Base-by-base conservation (phyloP, 1,284 basidiomycete genomes). In the Austropuccinia psidii region DNA sequence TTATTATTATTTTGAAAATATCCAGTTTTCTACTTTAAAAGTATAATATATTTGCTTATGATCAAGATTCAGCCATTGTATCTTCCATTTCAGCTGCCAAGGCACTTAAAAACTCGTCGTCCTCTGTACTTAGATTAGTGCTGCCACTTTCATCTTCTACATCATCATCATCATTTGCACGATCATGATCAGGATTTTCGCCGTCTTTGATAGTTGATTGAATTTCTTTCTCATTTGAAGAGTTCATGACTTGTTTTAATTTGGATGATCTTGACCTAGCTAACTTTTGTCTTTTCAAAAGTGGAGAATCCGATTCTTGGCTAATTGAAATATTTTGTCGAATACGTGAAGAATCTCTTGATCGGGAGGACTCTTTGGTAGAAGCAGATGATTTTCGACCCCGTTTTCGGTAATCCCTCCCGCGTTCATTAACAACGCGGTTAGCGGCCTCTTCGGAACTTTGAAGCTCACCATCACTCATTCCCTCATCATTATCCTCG, bases 21-120 rank as follows among this genome's bases (percentile, higher is more conserved):
- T n/a, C n/a, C n/a, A n/a, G n/a, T n/a, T n/a, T n/a, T n/a, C n/a
- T n/a, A n/a, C n/a, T n/a, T n/a, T n/a, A n/a, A n/a, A n/a, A n/a
- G n/a, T n/a, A n/a, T n/a, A n/a, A n/a, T n/a, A n/a, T n/a, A n/a
- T n/a, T n/a, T n/a, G n/a, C n/a, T n/a, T n/a, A n/a, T n/a, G 31
- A 21, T 6, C n/a, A 24, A 39, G 35, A 55, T 29, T 52, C 31
- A 35, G 21, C 45, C 58, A 72, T 61, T 19, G 33, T 39, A 19
- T 58, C 69, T 55, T 72, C 69, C 33, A 72, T 58, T 54, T 72
- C 69, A 41, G 69, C 69, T 4, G 69, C 69, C 45, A 72, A 58
- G 19, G 58, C 58, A 24, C 60, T 64, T 49, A 73, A 39, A 39
- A 73, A 73, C 21, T 73, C 70, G 43, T 73, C 70, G 9, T 73